Conservation (phyloP, 352 stramenopile genomes). For the Phytophthora pseudosyringae region DNA sequence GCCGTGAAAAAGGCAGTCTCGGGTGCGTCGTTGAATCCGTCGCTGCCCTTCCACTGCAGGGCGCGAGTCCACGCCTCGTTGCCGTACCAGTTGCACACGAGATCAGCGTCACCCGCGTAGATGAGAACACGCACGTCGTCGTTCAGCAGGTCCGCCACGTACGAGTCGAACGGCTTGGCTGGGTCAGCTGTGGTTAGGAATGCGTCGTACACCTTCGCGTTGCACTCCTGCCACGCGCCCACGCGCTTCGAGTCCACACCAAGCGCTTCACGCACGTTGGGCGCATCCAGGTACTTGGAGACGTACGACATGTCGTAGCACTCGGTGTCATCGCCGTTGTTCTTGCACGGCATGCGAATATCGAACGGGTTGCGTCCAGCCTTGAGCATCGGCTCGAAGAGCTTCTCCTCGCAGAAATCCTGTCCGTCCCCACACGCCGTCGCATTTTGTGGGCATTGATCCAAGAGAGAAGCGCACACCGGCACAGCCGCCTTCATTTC, state of each 20-base stretch:
- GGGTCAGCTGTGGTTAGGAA: conserved; percentile 88
- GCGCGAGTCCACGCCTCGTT: conserved; percentile 94
- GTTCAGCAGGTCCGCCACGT: conserved; percentile 89
- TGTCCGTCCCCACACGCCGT: conserved; percentile 52
- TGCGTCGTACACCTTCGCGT: conserved; percentile 88
- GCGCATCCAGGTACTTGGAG: conserved; percentile 77
- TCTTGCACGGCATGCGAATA: conserved; percentile 53
- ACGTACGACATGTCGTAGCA: conserved; percentile 72
- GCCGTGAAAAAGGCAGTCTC: conserved; percentile 28
- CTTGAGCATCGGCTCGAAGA: conserved; percentile 52
- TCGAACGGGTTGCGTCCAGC: conserved; percentile 62
- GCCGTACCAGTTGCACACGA: conserved; percentile 97
- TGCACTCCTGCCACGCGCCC: conserved; percentile 90
- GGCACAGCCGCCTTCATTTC: conserved; percentile 45
- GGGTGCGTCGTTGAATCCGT: conserved; percentile 80
- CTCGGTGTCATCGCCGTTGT: conserved; percentile 41
- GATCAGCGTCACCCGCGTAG: conserved; percentile 96
- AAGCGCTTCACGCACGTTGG: conserved; percentile 49
- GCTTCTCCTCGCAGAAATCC: conserved; percentile 57
- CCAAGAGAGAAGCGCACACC: conserved; percentile 35
- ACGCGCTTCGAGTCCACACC: conserved; percentile 47
- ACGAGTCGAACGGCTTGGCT: conserved; percentile 91
- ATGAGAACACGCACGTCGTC: conserved; percentile 86
- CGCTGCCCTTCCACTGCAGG: conserved; percentile 92
- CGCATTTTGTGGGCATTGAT: conserved; percentile 46